Base-by-base conservation (phyloP, 768 basidiomycete genomes). In the Rhodosporidiobolus odoratus region DNA sequence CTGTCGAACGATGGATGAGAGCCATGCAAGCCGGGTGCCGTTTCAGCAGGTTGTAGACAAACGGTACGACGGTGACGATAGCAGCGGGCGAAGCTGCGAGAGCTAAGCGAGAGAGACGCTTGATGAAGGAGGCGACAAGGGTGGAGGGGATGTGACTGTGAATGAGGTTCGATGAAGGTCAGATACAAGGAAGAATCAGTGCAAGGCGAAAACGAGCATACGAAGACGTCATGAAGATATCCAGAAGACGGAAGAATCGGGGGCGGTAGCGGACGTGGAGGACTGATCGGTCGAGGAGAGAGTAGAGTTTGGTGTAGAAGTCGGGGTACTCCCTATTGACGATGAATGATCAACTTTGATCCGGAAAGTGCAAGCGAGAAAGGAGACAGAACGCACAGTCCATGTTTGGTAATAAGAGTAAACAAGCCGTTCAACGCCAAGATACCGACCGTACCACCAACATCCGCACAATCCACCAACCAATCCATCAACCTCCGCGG, bases 71-170 rank as follows among this genome's bases (percentile, higher is more conserved):
- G 83, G 93, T 89, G 66, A 99, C 84, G 38, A 96, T 87, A 0
- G 90, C 94, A 21, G 93, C 87, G 13, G 96, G 94, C 0, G 94
- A 90, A 0, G 94, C 92, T 38, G 83, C 82, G 17, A 98, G 83
- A 13, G 92, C 88, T 4, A 98, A 83, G 19, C 90, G 86, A 4
- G 92, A 86, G 38, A 99, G 84, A 9, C 91, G 87, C 79, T 98
- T 98, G 77, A 96, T 83, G 79, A 98, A 98, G 0, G 95, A 92
- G 12, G 95, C 95, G 32, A 98, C 84, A n/a, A 98, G 84, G 2
- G 89, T 86, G 1, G 91, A 86, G 4, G 96, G 92, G 21, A 99
- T 83, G 80, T 94, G 92, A 7, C 92, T 89, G 76, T 25, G 10
- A 2, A 12, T 1, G 17, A 10, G 15, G 48, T 13, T n/a, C 50